Conservation (phyloP, 352 stramenopile species). For the Globisporangium camurandrum region DNA sequence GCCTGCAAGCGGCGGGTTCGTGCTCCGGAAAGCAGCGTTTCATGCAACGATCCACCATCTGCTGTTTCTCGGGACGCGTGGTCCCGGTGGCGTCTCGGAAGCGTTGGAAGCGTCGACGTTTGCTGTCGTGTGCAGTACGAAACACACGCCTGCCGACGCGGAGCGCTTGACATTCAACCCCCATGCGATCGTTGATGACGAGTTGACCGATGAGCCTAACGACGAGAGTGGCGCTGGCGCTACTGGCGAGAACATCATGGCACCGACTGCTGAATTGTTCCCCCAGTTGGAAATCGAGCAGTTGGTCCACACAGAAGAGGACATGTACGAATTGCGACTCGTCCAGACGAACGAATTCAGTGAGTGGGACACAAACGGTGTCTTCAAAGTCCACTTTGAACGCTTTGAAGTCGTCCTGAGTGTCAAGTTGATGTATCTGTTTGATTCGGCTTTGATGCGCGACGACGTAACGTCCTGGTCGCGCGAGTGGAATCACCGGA, state of each 20-base stretch:
- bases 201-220: conserved; percentile 21
- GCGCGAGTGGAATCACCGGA: conserved; percentile 67
- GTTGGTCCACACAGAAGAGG: conserved; percentile 65
- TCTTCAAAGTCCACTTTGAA: conserved; percentile 83
- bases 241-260: conserved; percentile 63
- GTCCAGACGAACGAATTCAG: conserved; percentile 78
- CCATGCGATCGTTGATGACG: conserved; percentile 50
- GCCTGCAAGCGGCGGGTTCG: conserved; percentile 60
- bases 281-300: conserved; percentile 53
- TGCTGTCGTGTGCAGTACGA: conserved; percentile 64
- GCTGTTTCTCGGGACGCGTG: conserved; percentile 67
- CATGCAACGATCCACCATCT: conserved; percentile 71
- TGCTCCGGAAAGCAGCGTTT: conserved; percentile 76
- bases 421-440: conserved; percentile 82
- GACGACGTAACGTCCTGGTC: conserved; percentile 60
- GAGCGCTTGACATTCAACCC: conserved; percentile 57
- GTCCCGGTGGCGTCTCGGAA: conserved; percentile 69
- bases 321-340: conserved; percentile 78
- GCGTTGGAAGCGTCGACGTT: conserved; percentile 73
- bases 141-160: conserved; percentile 42
- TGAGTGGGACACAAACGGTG: conserved; percentile 60
- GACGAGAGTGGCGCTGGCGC: conserved; percentile 35
- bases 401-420: conserved; percentile 80
- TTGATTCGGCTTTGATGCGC: conserved; percentile 74
- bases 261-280: conserved; percentile 73